Conservation (phyloP, 2,329 filamentous ascomycete genomes). For the Neofusicoccum ribis region DNA sequence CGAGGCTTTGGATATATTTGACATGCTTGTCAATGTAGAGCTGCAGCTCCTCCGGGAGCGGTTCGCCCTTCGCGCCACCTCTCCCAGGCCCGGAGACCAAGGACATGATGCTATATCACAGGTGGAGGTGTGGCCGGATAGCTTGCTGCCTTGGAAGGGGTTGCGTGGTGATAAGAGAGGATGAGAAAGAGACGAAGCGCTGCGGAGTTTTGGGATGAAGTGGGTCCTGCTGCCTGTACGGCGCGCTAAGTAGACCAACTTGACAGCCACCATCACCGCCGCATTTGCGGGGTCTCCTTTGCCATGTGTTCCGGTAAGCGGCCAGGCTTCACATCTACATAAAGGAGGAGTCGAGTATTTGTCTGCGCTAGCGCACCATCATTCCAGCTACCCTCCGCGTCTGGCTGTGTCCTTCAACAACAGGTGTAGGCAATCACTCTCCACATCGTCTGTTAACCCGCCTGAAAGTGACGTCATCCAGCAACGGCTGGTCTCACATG, state of each 20-base stretch:
- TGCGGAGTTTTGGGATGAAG: neutral
- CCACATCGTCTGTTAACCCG: neutral
- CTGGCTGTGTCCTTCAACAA: too few relatives aligned
- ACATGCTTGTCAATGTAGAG: slow-evolving; percentile 71
- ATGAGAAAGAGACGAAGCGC: neutral
- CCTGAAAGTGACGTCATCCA: neutral
- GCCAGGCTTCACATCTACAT: too few relatives aligned
- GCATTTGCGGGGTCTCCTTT: neutral
- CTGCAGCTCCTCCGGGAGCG: slow-evolving; percentile 49
- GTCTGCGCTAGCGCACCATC: too few relatives aligned
- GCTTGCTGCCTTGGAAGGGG: neutral
- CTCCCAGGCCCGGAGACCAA: slow-evolving; percentile 62
- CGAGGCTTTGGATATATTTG: slow-evolving; percentile 87
- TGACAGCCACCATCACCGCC: neutral
- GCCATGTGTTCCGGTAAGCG: too few relatives aligned
- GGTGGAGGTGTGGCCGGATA: neutral
- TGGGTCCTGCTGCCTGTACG: slow-evolving; percentile 5
- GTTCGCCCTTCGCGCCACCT: slow-evolving; percentile 42
- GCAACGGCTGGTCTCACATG: neutral
- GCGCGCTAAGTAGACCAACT: neutral
- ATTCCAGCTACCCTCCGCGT: too few relatives aligned
- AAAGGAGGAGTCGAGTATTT: too few relatives aligned
- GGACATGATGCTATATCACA: slow-evolving; percentile 48
- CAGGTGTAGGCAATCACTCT: too few relatives aligned
- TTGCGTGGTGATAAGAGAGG: neutral